A percentile compares a stretch with the other conserved stretches of the same genome.
Conservation (phyloP, 306 rosid species). For the Alnus glutinosa region DNA sequence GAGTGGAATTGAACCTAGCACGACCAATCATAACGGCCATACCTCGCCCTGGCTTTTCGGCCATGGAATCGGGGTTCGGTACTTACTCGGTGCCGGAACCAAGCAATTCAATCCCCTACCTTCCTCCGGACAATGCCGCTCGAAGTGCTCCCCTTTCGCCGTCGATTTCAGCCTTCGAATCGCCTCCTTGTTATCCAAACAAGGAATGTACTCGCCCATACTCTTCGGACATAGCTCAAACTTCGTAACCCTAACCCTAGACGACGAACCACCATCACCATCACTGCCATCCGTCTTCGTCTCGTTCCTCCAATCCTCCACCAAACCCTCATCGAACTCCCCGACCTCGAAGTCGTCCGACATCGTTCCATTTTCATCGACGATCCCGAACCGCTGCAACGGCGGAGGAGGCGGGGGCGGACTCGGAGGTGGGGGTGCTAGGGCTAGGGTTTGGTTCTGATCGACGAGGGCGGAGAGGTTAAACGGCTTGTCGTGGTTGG, state of each 20-base stretch:
- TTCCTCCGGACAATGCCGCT: slow-evolving; percentile 74
- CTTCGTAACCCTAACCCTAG: slow-evolving; percentile 39
- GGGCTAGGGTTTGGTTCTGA: slow-evolving; percentile 25
- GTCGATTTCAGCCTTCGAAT: slow-evolving; percentile 61
- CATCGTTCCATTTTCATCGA: slow-evolving; percentile 85
- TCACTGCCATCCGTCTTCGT: slow-evolving; percentile 33
- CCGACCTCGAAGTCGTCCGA: slow-evolving; percentile 79
- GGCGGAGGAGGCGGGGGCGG: slow-evolving; percentile 26
- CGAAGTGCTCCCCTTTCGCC: slow-evolving; percentile 68
- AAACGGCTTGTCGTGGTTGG: slow-evolving; percentile 51
- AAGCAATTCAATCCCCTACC: slow-evolving; percentile 68
- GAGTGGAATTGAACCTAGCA: neutral
- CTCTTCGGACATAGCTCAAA: slow-evolving; percentile 54
- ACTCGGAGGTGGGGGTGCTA: slow-evolving; percentile 23
- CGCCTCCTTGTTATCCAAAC: slow-evolving; percentile 78
- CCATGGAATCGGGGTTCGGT: slow-evolving; percentile 83
- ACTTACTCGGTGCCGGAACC: slow-evolving; percentile 83
- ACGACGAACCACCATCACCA: slow-evolving; percentile 14
- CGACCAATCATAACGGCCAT: neutral
- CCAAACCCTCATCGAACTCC: slow-evolving; percentile 57
- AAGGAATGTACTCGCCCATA: slow-evolving; percentile 86
- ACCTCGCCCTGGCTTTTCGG: slow-evolving; percentile 95
- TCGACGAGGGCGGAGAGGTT: slow-evolving; percentile 47
- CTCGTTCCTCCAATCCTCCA: slow-evolving; percentile 78
- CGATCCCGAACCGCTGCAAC: slow-evolving; percentile 61